Percentiles rank a stretch among this genome's conserved stretches.
Evolutionary conservation across 2,329 filamentous ascomycete genomes (phyloP).

Genomic region (Aspergillus sp.): DNA sequence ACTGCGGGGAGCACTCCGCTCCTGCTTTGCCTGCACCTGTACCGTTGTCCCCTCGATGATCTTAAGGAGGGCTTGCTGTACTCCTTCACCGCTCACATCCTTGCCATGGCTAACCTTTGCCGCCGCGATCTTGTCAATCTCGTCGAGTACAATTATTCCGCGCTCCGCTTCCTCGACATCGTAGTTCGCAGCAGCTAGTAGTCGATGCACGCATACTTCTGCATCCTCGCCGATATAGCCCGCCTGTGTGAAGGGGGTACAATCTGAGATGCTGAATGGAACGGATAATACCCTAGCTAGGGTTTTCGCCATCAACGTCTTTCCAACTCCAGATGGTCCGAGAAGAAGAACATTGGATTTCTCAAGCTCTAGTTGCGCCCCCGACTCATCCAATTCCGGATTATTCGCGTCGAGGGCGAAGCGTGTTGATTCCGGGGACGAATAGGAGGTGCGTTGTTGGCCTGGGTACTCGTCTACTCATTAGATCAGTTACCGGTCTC

Average conservation of each 20-base stretch:
- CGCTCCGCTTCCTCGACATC: slow-evolving; percentile 82
- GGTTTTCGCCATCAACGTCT: slow-evolving; percentile 91
- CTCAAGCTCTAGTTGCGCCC: slow-evolving; percentile 74
- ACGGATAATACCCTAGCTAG: slow-evolving; percentile 91
- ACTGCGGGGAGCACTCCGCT: slow-evolving; percentile 47
- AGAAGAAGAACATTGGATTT: slow-evolving; percentile 94
- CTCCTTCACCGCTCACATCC: slow-evolving; percentile 94
- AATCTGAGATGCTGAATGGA: slow-evolving; percentile 93
- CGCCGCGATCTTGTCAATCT: slow-evolving; percentile 95
- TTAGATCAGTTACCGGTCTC: slow-evolving; percentile 10
- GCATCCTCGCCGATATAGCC: slow-evolving; percentile 98
- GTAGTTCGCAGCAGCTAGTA: slow-evolving; percentile 89
- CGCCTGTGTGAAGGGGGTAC: slow-evolving; percentile 92
- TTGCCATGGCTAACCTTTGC: slow-evolving; percentile 86
- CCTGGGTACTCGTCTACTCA: slow-evolving; percentile 64
- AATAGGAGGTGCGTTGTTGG: slow-evolving; percentile 58
- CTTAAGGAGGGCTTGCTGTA: slow-evolving; percentile 93
- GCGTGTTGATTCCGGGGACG: slow-evolving; percentile 36
- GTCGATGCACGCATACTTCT: slow-evolving; percentile 89
- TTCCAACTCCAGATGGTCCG: slow-evolving; percentile 92
- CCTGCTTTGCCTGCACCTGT: slow-evolving; percentile 80
- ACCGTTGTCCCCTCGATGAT: slow-evolving; percentile 95
- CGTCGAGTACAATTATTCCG: slow-evolving; percentile 93
- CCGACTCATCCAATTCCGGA: slow-evolving; percentile 56
- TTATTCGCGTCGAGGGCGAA: slow-evolving; percentile 35